Conservation (phyloP, 176 grass and related monocot genomes). For the Rhipidocladum racemiflorum region DNA sequence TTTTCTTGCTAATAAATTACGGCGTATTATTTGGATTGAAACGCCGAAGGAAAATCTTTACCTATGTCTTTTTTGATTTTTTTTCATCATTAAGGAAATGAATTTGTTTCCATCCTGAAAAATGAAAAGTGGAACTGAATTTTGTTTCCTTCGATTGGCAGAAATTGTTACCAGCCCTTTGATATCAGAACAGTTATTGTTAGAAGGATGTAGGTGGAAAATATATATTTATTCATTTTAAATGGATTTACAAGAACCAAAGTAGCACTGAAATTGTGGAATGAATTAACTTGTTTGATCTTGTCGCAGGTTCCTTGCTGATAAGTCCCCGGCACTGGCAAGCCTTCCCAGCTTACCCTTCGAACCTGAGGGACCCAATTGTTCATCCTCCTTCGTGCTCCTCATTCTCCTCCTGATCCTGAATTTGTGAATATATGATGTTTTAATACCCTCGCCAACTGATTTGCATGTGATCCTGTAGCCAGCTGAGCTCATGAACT, state of each 20-base stretch:
- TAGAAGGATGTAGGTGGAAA: background rate
- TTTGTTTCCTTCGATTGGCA: background rate
- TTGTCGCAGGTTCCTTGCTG: slow-evolving; percentile 16
- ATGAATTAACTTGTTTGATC: slow-evolving; percentile 17
- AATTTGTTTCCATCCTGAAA: background rate
- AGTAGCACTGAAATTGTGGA: background rate
- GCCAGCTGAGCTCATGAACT: background rate
- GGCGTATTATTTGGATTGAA: background rate
- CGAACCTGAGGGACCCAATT: background rate
- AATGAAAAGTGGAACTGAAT: background rate
- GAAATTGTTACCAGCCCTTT: background rate
- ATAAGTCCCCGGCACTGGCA: background rate
- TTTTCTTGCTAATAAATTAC: background rate
- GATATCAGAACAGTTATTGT: background rate
- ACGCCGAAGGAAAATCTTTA: background rate
- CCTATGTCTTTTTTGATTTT: background rate
- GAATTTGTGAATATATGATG: slow-evolving; percentile 31
- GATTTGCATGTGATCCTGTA: background rate
- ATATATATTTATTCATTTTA: background rate
- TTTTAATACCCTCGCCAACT: background rate
- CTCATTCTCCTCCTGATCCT: background rate
- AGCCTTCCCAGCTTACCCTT: background rate
- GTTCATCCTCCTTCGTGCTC: background rate
- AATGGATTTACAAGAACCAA: background rate
- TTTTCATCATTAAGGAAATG: background rate